A percentile compares a stretch with the other conserved stretches of the same genome.
These are phyloP conservation scores for Hypoxylon rickii DNA, from an alignment of 495 filamentous ascomycete species.

Conservation along the genomic window DNA sequence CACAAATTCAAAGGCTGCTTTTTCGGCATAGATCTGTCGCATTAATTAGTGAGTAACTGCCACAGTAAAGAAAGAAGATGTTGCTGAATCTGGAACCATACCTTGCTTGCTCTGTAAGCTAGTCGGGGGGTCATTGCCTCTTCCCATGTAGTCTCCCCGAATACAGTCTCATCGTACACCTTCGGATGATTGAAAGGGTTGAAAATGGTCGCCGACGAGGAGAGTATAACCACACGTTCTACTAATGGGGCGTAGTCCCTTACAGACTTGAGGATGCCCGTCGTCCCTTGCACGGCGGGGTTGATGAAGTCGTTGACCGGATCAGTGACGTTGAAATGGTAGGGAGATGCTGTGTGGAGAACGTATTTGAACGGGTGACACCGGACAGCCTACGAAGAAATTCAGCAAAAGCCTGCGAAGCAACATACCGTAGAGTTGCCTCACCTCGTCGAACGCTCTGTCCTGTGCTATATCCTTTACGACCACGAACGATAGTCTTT, in stretches of 20 bases:
- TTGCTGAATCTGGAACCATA: neutral
- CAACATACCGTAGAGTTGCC: neutral
- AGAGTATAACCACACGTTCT: slow-evolving; percentile 37
- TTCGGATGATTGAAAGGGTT: neutral
- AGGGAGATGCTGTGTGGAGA: slow-evolving; percentile 51
- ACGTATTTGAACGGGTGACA: slow-evolving; percentile 41
- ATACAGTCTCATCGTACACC: neutral
- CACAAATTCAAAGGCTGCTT: slow-evolving; percentile 19
- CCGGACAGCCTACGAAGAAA: neutral
- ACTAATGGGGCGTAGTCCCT: slow-evolving; percentile 37
- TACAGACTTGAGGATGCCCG: slow-evolving; percentile 43
- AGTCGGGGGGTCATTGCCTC: neutral
- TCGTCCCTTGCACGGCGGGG: slow-evolving; percentile 48
- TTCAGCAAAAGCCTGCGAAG: neutral
- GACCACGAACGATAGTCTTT: neutral
- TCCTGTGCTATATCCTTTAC: neutral
- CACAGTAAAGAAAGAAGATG: neutral
- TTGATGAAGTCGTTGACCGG: slow-evolving; percentile 45
- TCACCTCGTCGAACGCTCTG: slow-evolving; percentile 1
- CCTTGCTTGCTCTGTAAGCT: neutral
- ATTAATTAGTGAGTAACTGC: neutral
- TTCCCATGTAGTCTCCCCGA: neutral
- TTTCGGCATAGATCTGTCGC: slow-evolving; percentile 10
- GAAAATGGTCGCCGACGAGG: slow-evolving; percentile 43
- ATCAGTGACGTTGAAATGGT: slow-evolving; percentile 41